Evolutionary conservation across 1,284 basidiomycete genomes (phyloP), one percentile per base, ranked within the genome.

Genomic region (Rhodotorula sp.): DNA sequence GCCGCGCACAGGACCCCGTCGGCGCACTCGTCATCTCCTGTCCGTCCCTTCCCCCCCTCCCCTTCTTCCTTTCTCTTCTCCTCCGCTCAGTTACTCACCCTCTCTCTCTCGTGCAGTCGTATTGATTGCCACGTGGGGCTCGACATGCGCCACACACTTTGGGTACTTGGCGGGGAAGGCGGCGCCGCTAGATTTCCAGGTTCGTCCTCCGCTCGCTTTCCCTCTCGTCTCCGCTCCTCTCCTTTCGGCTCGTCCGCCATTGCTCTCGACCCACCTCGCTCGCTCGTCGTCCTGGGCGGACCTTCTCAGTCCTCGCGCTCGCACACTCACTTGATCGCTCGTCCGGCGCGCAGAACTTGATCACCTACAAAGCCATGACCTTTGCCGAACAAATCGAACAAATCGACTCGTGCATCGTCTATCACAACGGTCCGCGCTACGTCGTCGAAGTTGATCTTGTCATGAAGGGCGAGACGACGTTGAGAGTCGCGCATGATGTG

Each of bases 371-470:
- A 76, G 89, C 90, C 5, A 86, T 88, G 81, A 94, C 91, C 5
- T 98, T 94, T 81, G 89, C 86, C 76, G 85, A 89, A 47, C 88
- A 91, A 54, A 96, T 98, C 70, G 85, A 89, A 70, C 87, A 89
- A 78, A 84, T 97, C 53, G 94, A 97, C 78, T 93, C 91, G 8
- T 90, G 92, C 57, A 71, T 71, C 67, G 77, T 74, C 10, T 82
- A 82, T 72, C 78, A 79, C 62, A 77, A 77, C 10, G 81, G 81
- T 30, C 81, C 92, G 81, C 85, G 92, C 68, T 95, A 92, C 78
- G 91, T 93, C 78, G 94, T 97, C 58, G 94, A 97, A 81, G 86
- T 97, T 15, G 95, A 98, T 80, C 88, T 98, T 63, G 94, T 98
- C 32, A 92, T 99, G 88, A 85, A 89, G 74, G 90, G 89, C 7